phyloP scores from a whole-genome alignment of 176 grass and related monocot genomes.

The Avena atlantica region DNA sequence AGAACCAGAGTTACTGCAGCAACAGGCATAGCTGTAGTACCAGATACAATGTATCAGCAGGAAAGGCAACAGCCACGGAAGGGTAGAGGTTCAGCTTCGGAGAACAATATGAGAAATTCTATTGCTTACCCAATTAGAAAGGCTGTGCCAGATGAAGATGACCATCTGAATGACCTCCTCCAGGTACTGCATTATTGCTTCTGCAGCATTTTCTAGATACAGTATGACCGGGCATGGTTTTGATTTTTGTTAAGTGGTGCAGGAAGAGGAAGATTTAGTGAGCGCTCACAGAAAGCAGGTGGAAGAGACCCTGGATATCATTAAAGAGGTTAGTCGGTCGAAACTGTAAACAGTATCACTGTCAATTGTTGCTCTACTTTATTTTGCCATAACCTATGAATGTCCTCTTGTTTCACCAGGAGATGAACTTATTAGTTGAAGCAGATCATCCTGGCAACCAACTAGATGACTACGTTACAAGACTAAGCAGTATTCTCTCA shows the following conservation, averaged over 20 bases:
- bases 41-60: conserved; percentile 63
- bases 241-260: conserved; percentile 24
- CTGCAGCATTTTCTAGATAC: conserved; percentile 35
- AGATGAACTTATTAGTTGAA: conserved; percentile 83
- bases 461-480: conserved; percentile 76
- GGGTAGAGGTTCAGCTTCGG: conserved; percentile 43
- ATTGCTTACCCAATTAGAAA: conserved; percentile 45
- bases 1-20: conserved; percentile 43
- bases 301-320: conserved; percentile 88
- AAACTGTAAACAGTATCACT: not conserved
- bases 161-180: conserved; percentile 69
- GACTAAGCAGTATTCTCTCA: conserved; percentile 76
- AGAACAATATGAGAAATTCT: conserved; percentile 44
- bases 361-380: not conserved
- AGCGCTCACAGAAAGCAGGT: conserved; percentile 89
- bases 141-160: conserved; percentile 62
- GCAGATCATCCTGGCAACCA: conserved; percentile 87
- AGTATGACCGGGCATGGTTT: conserved; percentile 20
- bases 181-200: conserved; percentile 59
- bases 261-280: conserved; percentile 97
- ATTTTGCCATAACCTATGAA: conserved; percentile 34
- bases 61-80: conserved; percentile 50
- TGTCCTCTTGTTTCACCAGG: conserved; percentile 58
- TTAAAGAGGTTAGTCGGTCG: conserved; percentile 60
- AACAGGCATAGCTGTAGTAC: conserved; percentile 56